Base-by-base conservation (phyloP, 2,329 filamentous ascomycete species). In the Fusarium austroafricanum region DNA sequence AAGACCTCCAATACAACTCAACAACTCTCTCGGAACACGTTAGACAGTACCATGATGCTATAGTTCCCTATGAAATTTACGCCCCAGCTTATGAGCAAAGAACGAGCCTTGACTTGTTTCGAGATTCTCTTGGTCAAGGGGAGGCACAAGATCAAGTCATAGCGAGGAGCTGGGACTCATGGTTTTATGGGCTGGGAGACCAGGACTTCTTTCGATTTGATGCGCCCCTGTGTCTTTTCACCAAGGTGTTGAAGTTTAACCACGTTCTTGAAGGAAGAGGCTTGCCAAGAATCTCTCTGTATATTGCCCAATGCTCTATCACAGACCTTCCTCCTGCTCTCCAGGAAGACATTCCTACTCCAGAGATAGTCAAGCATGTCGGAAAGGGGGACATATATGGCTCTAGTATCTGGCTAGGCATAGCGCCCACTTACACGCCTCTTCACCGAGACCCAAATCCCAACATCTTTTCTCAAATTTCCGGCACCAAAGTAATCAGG, bases 381-480 rank as follows among this genome's bases (percentile, higher is more conserved):
- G 92, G 92, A 0, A 91, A 87, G 70, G 93, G 93, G 4, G 94
- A 97, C 76, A 80, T 97, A n/a, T 97, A 98, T 76, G 87, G 86
- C 71, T 90, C 91, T 0, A 96, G 92, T 71, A 82, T 98, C 42
- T 99, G 95, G 95, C 85, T 98, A 14, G 96, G 96, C 1, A 83
- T 90, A 15, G 89, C 93, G 38, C 93, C 93, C 1, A 97, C 94
- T 0, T 94, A 93, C 71, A 97, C 96, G 1, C 94, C 96, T 5
- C 82, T 97, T 5, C 96, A 99, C 78, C 88, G 92, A 55, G 96
- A 99, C 74, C 96, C 96, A 1, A 98, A 98, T 73, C 93, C 93
- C 0, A 99, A 99, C 75, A 73, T 97, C 0, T 97, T 98, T 76
- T 88, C 92, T 44, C 96, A 99, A 78, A 78, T 98, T 14, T 88